Evolutionary conservation across 495 filamentous ascomycete genomes (phyloP).

Genomic region (Aspergillus heteromorphus): DNA sequence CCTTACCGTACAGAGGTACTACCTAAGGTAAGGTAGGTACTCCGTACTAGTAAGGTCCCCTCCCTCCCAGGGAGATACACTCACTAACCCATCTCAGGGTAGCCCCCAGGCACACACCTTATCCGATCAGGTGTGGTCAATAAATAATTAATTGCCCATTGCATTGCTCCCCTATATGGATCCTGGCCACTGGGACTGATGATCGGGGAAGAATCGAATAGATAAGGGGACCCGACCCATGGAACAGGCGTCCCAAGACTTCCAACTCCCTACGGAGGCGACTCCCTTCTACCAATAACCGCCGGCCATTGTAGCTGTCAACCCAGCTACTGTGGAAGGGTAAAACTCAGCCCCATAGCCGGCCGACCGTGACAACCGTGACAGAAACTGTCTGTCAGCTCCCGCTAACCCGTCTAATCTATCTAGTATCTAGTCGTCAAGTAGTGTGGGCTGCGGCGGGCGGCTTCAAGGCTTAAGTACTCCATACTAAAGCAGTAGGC

Average conservation of each 20-base stretch:
- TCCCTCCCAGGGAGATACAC: too few species aligned
- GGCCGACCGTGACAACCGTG: too few species aligned
- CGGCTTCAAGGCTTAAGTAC: background rate
- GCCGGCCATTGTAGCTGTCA: background rate
- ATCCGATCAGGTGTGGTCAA: too few species aligned
- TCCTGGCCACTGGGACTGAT: too few species aligned
- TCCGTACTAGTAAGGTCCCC: too few species aligned
- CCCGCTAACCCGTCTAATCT: background rate
- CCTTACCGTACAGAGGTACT: background rate
- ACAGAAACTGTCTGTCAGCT: background rate
- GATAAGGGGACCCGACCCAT: background rate
- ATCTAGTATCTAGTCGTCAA: too few species aligned
- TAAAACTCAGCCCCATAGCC: background rate
- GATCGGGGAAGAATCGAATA: background rate
- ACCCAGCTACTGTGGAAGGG: background rate
- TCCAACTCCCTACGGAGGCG: background rate
- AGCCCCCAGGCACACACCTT: too few species aligned
- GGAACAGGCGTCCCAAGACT: background rate
- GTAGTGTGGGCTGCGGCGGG: background rate
- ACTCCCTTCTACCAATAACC: constrained; percentile 1
- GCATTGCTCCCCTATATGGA: too few species aligned
- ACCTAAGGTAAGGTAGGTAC: too few species aligned
- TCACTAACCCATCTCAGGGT: too few species aligned
- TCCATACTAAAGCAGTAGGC: background rate
- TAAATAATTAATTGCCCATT: too few species aligned